Percentiles rank a stretch among this genome's conserved stretches.
phyloP scores from a whole-genome alignment of 805 yeast genomes.

The Teunomyces kruisii region DNA sequence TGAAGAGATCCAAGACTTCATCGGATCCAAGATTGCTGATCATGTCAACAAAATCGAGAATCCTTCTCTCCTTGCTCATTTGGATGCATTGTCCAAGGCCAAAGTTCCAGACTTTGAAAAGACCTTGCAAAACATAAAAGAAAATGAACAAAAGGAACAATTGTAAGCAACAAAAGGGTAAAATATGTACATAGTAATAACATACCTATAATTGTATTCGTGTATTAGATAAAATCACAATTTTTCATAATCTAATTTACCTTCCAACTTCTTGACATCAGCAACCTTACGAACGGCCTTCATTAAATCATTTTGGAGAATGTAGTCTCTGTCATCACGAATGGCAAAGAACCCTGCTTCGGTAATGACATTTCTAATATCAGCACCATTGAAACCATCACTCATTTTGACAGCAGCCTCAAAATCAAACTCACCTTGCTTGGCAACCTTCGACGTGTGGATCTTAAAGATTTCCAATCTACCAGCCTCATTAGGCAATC shows the following conservation, averaged over 20 bases:
- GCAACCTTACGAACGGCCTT: slow-evolving; percentile 98
- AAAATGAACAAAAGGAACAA: slow-evolving; percentile 2
- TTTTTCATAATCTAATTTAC: slow-evolving; percentile 92
- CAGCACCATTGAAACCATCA: slow-evolving; percentile 99
- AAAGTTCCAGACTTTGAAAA: slow-evolving; percentile 30
- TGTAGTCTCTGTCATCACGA: slow-evolving; percentile 95
- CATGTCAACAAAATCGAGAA: slow-evolving; percentile 36
- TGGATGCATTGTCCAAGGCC: slow-evolving; percentile 36
- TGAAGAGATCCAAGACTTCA: slow-evolving; percentile 53
- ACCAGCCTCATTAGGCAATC: slow-evolving; percentile 94
- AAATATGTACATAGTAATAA: slow-evolving; percentile 3
- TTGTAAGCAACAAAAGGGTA: neutral
- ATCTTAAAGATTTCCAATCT: slow-evolving; percentile 92
- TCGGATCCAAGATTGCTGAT: slow-evolving; percentile 49
- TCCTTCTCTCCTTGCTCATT: slow-evolving; percentile 37
- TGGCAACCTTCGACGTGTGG: slow-evolving; percentile 80
- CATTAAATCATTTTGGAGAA: slow-evolving; percentile 90
- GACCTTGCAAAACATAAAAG: slow-evolving; percentile 21
- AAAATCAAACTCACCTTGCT: slow-evolving; percentile 94
- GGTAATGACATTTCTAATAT: slow-evolving; percentile 93
- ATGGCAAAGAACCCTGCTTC: slow-evolving; percentile 99
- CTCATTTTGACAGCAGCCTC: slow-evolving; percentile 98
- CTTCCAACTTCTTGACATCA: slow-evolving; percentile 95
- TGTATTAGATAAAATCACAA: slow-evolving; percentile 38
- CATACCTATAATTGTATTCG: slow-evolving; percentile 3